Base-by-base conservation (phyloP, 2,329 filamentous ascomycete genomes). In the Scleromitrula shiraiana region DNA sequence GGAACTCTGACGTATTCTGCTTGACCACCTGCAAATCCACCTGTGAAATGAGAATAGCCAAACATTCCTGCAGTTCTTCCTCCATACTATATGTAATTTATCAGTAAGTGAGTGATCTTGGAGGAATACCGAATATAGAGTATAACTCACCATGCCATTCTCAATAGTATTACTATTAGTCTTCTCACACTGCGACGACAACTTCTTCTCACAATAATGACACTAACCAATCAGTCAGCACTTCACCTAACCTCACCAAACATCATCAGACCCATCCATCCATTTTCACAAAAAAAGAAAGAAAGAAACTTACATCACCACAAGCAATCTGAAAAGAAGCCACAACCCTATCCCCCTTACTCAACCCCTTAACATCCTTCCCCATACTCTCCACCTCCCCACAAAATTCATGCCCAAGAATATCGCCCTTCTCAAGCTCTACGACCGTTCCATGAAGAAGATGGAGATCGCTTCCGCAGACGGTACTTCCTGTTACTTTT, bases 1-100 rank as follows among this genome's bases (percentile, higher is more conserved):
- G 89, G 88, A 7, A 94, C 87, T 7, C 88, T 78, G 0, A 90
- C 83, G 59, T 88, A 95, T 67, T 95, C 89, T 4, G 88, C 85
- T 66, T 95, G 89, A 0, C 88, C 88, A 41, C 89, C 88, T 1
- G 88, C 87, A 62, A 91, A 95, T 0, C 89, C 89, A 6, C 88
- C 88, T 0, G 85, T 89, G 62, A 95, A 87, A 61, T 88, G 83
- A 2, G 78, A 81, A 60, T 85, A 86, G 1, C 83, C 82, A 59
- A 86, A 85, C 54, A 86, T 81, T 15, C 80, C 88, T 1, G 85
- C 76, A 4, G 87, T 90, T 42, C 80, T 75, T 2, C 80, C 80
- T 10, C 88, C 88, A 61, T 93, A 94, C 54, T 55, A 39, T 37
- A 9, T 4, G 24, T 2, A n/a, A n/a, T n/a, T 49, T 43, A 43